Percentiles rank a stretch among this genome's conserved stretches.
phyloP scores from a whole-genome alignment of 306 rosid genomes.

The Sesbania bispinosa region DNA sequence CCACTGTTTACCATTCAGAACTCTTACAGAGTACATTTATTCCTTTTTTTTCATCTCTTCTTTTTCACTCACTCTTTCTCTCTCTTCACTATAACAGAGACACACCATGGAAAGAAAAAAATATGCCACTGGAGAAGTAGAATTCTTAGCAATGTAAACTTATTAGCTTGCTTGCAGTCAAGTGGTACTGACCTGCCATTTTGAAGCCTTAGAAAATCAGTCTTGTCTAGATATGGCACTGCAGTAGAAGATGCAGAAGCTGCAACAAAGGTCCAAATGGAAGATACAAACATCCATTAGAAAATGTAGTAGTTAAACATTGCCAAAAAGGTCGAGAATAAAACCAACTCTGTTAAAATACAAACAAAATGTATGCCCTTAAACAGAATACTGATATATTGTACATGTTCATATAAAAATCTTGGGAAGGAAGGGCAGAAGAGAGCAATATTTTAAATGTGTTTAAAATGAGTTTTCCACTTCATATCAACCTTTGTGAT shows the following conservation, averaged over 20 bases:
- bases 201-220: conserved; percentile 78
- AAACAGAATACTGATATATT: not conserved
- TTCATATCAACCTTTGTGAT: conserved; percentile 51
- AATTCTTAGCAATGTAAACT: too few relatives aligned
- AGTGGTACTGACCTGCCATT: conserved; percentile 70
- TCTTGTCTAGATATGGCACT: conserved; percentile 57
- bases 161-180: not conserved
- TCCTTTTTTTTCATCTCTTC: not conserved
- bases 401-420: not conserved
- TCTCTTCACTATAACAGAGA: conserved; percentile 7
- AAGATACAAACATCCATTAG: too few relatives aligned
- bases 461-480: conserved; percentile 28
- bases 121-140: too few relatives aligned
- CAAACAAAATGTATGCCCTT: conserved; percentile 2
- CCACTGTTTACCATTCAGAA: conserved; percentile 5
- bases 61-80: not conserved
- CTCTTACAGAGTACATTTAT: not conserved
- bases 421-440: not conserved
- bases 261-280: conserved; percentile 42
- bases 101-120: too few relatives aligned
- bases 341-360: not conserved
- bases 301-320: not conserved
- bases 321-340: not conserved
- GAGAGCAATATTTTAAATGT: conserved; percentile 16
- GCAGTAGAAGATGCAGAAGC: conserved; percentile 62